Evolutionary conservation across 2,329 filamentous ascomycete species (phyloP).

Genomic region (Juglanconis sp.): DNA sequence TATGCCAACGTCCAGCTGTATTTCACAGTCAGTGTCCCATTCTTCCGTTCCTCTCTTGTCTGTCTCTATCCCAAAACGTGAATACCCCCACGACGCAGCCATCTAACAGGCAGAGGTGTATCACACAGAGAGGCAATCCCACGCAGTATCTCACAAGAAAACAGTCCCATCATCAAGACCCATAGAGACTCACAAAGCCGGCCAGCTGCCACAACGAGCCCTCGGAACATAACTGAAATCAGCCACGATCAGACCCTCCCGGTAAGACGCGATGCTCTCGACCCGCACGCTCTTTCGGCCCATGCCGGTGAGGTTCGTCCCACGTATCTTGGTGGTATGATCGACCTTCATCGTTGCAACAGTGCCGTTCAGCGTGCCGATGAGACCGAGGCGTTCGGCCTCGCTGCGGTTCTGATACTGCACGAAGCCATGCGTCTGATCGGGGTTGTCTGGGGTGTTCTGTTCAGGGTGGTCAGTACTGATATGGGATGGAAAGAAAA

Average conservation of each 20-base stretch:
- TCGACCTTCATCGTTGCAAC: constrained; percentile 41
- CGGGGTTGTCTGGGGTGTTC: constrained; percentile 28
- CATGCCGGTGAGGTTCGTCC: constrained; percentile 19
- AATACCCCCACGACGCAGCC: too few relatives aligned
- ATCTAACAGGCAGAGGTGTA: too few relatives aligned
- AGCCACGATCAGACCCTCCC: constrained; percentile 64
- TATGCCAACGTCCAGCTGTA: constrained; percentile 7
- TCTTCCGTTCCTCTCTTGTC: too few relatives aligned
- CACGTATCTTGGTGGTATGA: constrained; percentile 17
- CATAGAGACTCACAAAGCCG: constrained; percentile 52
- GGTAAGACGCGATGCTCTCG: constrained; percentile 60
- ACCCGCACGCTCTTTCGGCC: constrained; percentile 59
- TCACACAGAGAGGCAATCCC: too few relatives aligned
- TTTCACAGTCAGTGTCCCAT: neutral
- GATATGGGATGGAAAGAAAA: constrained; percentile 9
- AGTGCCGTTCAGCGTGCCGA: constrained; percentile 26
- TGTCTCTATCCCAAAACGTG: too few relatives aligned
- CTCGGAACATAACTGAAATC: constrained; percentile 68
- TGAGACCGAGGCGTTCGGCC: constrained; percentile 34
- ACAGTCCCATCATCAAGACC: neutral
- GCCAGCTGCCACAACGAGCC: constrained; percentile 67
- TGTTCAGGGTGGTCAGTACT: constrained; percentile 1
- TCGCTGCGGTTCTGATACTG: constrained; percentile 41
- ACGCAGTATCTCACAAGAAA: too few relatives aligned
- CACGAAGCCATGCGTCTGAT: constrained; percentile 66